Base-by-base conservation (phyloP, 2,329 filamentous ascomycete genomes). In the Verticillium dahliae region DNA sequence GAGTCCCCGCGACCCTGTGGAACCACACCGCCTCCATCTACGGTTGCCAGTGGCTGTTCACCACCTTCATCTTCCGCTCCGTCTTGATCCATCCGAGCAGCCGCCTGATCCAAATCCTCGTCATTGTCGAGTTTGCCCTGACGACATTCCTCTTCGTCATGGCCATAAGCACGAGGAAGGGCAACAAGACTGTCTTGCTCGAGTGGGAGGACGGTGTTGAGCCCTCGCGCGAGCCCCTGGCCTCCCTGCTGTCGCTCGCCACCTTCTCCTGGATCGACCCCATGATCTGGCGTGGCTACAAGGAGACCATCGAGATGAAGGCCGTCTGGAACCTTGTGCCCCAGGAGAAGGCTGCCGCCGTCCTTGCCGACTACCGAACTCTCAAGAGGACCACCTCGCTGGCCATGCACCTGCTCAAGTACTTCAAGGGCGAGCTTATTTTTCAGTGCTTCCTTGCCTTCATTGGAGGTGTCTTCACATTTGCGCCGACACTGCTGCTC, bases 321-420 rank as follows among this genome's bases (percentile, higher is more conserved):
- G 88, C 93, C 73, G 91, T 99, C 3, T 99, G 95, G 95, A 97
- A 98, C 70, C 76, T 99, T 63, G 78, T 91, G 18, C 86, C 92
- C 38, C 91, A 87, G 70, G 93, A 98, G 76, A 97, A 98, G 77
- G 92, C 95, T 33, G 89, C 88, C 39, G 78, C 81, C 1, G 87
- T 98, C 56, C 82, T 98, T 58, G 82, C 88, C 56, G 87, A 92
- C 67, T 99, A 97, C 74, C 88, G 93, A 60, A 90, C 92, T 68
- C 77, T 93, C 65, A 92, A 92, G 76, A 94, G 91, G 78, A 95
- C 92, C 0, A 86, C 87, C 6, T 85, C 86, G 2, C 78, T 99
- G 45, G 87, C 91, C 5, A 88, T 88, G 74, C 94, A 97, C 69
- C 78, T 99, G 55, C 78, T 95, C 59, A 88, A 87, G 61, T 95